Evolutionary conservation across 202 grass and related monocot species (phyloP).

Genomic region (Zizania palustris): DNA sequence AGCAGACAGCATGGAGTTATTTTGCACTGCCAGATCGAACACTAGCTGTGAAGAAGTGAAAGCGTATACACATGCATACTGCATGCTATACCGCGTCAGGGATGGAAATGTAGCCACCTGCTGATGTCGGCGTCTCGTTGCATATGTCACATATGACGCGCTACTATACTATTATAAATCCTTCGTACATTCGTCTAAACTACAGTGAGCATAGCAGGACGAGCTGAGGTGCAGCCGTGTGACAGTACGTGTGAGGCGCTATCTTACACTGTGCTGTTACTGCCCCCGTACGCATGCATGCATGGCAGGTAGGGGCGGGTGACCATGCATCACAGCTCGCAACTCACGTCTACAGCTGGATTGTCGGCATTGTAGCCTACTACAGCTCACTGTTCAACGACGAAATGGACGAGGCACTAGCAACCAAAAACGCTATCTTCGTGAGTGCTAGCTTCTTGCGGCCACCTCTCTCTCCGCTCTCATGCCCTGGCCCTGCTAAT

Average conservation of each 20-base stretch:
- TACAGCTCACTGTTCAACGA: constrained; percentile 32
- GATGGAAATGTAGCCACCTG: not conserved
- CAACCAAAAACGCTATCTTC: not conserved
- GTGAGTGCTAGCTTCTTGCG: no score
- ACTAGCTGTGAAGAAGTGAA: not conserved
- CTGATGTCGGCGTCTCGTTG: not conserved
- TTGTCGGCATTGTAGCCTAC: constrained; percentile 34
- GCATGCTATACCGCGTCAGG: not conserved
- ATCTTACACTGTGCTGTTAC: constrained; percentile 17
- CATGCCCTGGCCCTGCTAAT: no score
- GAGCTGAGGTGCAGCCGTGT: not conserved
- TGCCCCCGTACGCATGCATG: not conserved
- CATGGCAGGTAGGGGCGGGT: not conserved
- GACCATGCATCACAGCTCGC: constrained; percentile 19
- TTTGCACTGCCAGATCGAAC: no score
- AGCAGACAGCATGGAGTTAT: no score
- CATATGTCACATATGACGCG: not conserved
- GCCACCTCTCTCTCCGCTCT: no score
- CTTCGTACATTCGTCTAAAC: not conserved
- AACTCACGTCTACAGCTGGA: constrained; percentile 32
- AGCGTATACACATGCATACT: not conserved
- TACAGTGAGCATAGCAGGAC: not conserved
- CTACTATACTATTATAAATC: no score
- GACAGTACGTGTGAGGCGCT: not conserved
- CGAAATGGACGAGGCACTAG: not conserved